These are phyloP conservation scores for Cynara cardunculus DNA, from an alignment of 129 eudicot species.

Conservation along the genomic window DNA sequence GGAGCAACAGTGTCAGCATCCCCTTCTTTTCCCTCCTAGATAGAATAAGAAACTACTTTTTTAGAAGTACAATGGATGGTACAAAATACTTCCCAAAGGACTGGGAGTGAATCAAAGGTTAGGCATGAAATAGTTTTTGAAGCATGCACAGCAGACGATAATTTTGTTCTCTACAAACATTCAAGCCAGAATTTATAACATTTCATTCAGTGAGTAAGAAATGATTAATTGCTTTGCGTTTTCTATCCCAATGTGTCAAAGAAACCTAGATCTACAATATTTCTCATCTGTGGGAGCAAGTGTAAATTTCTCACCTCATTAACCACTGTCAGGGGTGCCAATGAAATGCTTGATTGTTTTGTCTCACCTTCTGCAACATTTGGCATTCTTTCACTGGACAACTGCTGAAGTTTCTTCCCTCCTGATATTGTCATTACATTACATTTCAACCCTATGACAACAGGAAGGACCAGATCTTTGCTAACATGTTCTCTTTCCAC, in stretches of 20 bases:
- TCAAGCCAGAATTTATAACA: not conserved
- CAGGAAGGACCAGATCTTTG: conserved; percentile 15
- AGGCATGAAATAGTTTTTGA: no score
- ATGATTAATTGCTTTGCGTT: not conserved
- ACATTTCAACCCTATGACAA: conserved; percentile 44
- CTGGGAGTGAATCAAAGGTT: not conserved
- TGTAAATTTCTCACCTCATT: conserved; percentile 24
- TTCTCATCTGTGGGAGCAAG: not conserved
- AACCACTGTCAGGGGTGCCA: conserved; percentile 7
- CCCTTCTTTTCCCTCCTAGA: conserved; percentile 41
- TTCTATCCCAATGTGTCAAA: not conserved
- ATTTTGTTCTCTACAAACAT: not conserved
- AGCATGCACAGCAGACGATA: not conserved
- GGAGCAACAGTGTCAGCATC: conserved; percentile 25
- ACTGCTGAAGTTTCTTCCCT: conserved; percentile 18
- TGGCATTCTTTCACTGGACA: conserved; percentile 2
- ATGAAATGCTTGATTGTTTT: conserved; percentile 20
- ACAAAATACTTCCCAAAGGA: not conserved
- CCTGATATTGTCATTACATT: conserved; percentile 23
- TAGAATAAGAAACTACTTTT: conserved; percentile 3
- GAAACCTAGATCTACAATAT: not conserved
- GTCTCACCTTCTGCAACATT: conserved; percentile 14
- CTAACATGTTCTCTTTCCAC: conserved; percentile 13
- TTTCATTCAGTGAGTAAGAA: not conserved
- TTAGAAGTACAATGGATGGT: not conserved